Evolutionary conservation across 2,329 filamentous ascomycete species (phyloP).

Genomic region (Beauveria medogensis): DNA sequence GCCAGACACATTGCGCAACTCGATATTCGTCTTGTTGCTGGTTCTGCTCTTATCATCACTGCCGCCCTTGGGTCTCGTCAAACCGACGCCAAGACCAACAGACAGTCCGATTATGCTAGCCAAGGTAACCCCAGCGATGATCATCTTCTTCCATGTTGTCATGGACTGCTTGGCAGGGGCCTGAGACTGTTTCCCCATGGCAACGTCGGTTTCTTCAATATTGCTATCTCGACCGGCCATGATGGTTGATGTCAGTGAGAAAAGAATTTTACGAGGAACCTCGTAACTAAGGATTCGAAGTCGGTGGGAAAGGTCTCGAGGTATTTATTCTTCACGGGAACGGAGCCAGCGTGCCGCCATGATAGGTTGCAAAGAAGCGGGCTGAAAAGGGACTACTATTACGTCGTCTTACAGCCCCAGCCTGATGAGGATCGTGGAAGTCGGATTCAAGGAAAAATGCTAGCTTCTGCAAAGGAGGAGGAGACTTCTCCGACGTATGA

Average conservation of each 20-base stretch:
- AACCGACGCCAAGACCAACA: conserved; percentile 49
- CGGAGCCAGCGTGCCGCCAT: neutral
- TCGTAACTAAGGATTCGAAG: neutral
- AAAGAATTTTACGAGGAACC: no score
- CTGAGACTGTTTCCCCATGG: neutral
- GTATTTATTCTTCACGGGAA: neutral
- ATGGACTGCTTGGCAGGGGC: conserved; percentile 9
- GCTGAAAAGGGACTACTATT: neutral
- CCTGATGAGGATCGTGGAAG: neutral
- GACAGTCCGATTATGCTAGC: conserved; percentile 34
- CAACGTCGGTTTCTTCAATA: neutral
- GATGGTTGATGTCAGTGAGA: neutral
- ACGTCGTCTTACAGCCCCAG: neutral
- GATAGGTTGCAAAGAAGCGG: neutral
- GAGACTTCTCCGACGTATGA: neutral
- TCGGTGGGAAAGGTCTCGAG: neutral
- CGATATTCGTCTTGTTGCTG: conserved; percentile 14
- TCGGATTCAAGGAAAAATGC: neutral
- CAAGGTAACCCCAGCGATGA: conserved; percentile 18
- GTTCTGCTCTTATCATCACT: conserved; percentile 10
- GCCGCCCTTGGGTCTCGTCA: conserved; percentile 28
- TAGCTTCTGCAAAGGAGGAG: neutral
- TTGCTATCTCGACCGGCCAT: neutral
- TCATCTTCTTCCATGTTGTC: conserved; percentile 25
- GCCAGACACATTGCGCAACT: conserved; percentile 15